Conservation (phyloP, 2,329 filamentous ascomycete species). For the Paramyrothecium sp. region DNA sequence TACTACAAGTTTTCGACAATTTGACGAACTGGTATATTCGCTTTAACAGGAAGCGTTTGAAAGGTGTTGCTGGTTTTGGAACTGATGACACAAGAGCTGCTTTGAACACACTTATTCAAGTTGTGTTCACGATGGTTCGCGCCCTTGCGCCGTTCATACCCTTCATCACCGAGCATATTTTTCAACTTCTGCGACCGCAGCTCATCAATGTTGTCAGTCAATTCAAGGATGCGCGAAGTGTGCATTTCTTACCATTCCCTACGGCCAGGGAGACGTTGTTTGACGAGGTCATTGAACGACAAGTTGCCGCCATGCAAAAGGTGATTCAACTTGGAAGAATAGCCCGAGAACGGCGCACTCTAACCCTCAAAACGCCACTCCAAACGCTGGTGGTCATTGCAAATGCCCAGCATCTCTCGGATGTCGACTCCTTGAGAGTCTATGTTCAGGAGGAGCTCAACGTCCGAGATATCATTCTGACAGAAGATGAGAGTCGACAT, state of each 20-base stretch:
- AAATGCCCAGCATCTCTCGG: constrained; percentile 69
- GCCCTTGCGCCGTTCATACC: constrained; percentile 86
- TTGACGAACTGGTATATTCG: constrained; percentile 92
- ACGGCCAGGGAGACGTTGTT: constrained; percentile 80
- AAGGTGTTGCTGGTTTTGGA: constrained; percentile 70
- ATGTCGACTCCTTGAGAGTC: constrained; percentile 73
- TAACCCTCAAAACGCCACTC: constrained; percentile 80
- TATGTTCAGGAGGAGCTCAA: constrained; percentile 87
- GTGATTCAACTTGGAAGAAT: constrained; percentile 83
- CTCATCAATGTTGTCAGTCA: constrained; percentile 63
- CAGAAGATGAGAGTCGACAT: constrained; percentile 78
- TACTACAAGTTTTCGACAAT: constrained; percentile 78
- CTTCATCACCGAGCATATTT: constrained; percentile 88
- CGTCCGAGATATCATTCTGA: constrained; percentile 75
- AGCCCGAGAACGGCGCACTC: constrained; percentile 73
- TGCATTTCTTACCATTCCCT: constrained; percentile 85
- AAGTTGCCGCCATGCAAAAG: constrained; percentile 81
- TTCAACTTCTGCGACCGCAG: constrained; percentile 73
- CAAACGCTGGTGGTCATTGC: constrained; percentile 83
- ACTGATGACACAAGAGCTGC: constrained; percentile 74
- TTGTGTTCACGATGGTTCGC: constrained; percentile 79
- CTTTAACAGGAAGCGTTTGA: constrained; percentile 81
- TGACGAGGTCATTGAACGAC: constrained; percentile 74
- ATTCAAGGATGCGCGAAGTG: constrained; percentile 70
- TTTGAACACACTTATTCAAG: constrained; percentile 83